Evolutionary conservation across 2,329 filamentous ascomycete genomes (phyloP), one percentile per base, ranked within the genome.

Genomic region (Fusarium lateritium): DNA sequence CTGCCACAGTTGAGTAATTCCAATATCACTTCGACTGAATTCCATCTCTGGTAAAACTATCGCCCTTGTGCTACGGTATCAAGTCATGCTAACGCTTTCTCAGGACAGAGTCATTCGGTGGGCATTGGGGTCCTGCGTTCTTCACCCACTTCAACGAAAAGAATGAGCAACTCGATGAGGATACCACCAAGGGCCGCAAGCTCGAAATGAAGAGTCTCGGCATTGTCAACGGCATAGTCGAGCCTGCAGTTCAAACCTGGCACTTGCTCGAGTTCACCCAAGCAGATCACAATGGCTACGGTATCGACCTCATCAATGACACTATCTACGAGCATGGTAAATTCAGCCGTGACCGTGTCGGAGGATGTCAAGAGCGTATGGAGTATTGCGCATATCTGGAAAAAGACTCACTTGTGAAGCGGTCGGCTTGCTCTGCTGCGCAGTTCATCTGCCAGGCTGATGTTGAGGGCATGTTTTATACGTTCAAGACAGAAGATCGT

Each of bases 201-300:
- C 58, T 66, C 8, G 24, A 58, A 6, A 62, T 66, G 58, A 49
- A 62, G 34, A 57, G 53, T 15, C 58, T 66, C 7, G 62, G 62
- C 7, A 66, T 66, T 19, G 54, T 62, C 31, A 66, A 66, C 24
- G 62, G 62, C 4, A 66, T 66, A 11, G 55, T 66, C 4, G 62
- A 66, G 28, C 52, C 55, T 1, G 21, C 26, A 2, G 59, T 66
- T 7, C 62, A 66, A 24, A 58, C 54, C 6, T 44, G 47, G 1
- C 56, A 66, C 24, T 51, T 55, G 4, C 58, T 57, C 2, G 62
- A 66, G 31, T 66, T 62, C 22, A 57, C 62, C 7, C 45, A 45
- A 8, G 51, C 7, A 7, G 42, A 62, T 6, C 42, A 66, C 14
- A 62, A 66, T 19, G 54, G 56, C 24, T 64, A 64, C 7, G 61